Evolutionary conservation across 164 flowering plant genomes (phyloP), one percentile per base, ranked within the genome.

Genomic region (Stephania yunnanensis): DNA sequence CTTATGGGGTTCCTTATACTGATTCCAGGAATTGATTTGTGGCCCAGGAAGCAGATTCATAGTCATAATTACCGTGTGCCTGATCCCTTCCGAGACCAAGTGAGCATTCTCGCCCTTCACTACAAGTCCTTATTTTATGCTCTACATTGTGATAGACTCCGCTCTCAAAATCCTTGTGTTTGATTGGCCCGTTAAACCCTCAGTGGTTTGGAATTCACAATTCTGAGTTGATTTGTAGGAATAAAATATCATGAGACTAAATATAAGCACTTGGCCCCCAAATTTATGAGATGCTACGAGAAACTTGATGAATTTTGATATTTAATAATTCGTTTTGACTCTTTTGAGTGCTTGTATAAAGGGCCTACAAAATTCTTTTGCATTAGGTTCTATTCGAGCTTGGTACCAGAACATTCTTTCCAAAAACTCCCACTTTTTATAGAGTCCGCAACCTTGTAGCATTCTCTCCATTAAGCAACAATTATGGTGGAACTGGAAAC

Each of bases 31-130:
- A 86, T 88, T 71, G 81, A 85, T 75, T 48, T 19, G 11, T 94
- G 98, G 97, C 93, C 97, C 1, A 97, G 98, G 53, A 87, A 85
- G 84, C 94, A 94, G 82, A 83, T 92, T 48, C 98, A 94, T 75
- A 94, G 97, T 81, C 98, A 94, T 85, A 94, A 90, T 73, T 94
- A 92, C 71, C 93, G 97, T 44, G 72, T 80, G 76, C 95, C 98
- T 45, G 93, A 90, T 44, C 91, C 90, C 58, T 90, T 88, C 42
- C 78, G 69, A 71, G 87, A 87, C 83, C 88, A 91, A 75, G 97
- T 94, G 87, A 71, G 88, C 73, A 7, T 31, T 75, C 17, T 68
- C 42, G 53, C 29, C 71, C n/a, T n/a, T 68, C 13, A 11, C 22
- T 4, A 19, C 53, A 36, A 19, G 30, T 66, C 45, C 15, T 11